These are phyloP conservation scores for Clonostachys sp. DNA, from an alignment of 2,329 filamentous ascomycete species.

Conservation along the genomic window DNA sequence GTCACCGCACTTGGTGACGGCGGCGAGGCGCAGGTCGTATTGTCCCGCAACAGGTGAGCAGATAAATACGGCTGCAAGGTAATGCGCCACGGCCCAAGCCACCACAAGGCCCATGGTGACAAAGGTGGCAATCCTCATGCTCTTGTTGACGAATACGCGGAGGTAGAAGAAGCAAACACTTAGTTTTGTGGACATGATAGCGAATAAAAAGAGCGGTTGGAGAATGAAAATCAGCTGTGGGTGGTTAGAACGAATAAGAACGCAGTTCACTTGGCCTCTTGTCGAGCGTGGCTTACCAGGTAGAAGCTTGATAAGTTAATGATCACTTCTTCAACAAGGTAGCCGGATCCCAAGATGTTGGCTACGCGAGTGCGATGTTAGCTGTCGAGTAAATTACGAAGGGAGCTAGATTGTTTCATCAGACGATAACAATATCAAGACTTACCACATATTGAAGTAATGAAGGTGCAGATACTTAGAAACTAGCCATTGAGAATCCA, in stretches of 20 bases:
- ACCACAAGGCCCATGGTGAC: constrained; percentile 1
- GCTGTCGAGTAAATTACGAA: too few relatives aligned
- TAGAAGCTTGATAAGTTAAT: neutral
- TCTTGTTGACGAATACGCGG: neutral
- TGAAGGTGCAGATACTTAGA: too few relatives aligned
- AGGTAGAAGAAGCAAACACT: constrained; percentile 1
- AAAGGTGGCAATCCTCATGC: neutral
- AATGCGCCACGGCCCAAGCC: neutral
- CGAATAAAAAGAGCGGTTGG: neutral
- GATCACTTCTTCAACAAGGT: neutral
- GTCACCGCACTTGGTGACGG: neutral
- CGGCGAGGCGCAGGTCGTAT: neutral
- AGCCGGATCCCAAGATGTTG: neutral
- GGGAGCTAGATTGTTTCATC: too few relatives aligned
- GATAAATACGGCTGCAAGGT: neutral
- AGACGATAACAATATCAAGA: too few relatives aligned
- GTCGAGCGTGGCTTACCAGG: neutral
- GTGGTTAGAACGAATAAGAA: neutral
- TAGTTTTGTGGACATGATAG: neutral
- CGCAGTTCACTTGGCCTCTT: too few relatives aligned
- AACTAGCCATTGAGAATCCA: neutral
- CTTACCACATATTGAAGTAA: too few relatives aligned
- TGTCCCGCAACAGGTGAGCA: neutral
- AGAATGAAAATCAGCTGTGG: neutral
- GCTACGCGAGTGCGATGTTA: neutral